A percentile compares a stretch with the other conserved stretches of the same genome.
These are phyloP conservation scores for Podaxis rugospora DNA, from an alignment of 768 basidiomycete species.

Conservation along the genomic window DNA sequence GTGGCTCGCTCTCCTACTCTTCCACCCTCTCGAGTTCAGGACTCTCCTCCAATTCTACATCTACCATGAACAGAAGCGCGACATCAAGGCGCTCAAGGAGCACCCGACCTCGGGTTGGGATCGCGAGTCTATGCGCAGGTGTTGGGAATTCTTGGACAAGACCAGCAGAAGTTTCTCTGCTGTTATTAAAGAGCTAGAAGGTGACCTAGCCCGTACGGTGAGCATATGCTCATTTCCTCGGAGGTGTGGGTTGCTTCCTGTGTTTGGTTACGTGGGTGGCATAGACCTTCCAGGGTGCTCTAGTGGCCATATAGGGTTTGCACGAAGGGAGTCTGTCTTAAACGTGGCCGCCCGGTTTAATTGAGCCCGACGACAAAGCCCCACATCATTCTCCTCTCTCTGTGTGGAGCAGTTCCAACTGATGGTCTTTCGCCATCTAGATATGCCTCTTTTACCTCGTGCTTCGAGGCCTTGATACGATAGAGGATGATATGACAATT, in stretches of 20 bases:
- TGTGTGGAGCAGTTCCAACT: not conserved
- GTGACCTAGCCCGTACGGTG: slow-evolving; percentile 89
- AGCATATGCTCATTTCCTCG: slow-evolving; percentile 28
- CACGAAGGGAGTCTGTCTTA: not conserved
- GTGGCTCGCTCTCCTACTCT: slow-evolving; percentile 65
- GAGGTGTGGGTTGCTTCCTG: not conserved
- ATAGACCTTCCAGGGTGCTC: not conserved
- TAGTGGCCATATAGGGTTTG: not conserved
- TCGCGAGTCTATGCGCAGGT: slow-evolving; percentile 77
- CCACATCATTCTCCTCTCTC: not conserved
- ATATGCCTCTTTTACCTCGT: slow-evolving; percentile 95
- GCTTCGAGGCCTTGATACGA: slow-evolving; percentile 90
- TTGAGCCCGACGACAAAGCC: not conserved
- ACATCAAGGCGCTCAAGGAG: slow-evolving; percentile 73
- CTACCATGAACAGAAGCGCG: slow-evolving; percentile 77
- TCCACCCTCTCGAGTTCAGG: slow-evolving; percentile 81
- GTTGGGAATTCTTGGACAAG: slow-evolving; percentile 86
- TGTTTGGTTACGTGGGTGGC: not conserved
- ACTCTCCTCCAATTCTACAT: slow-evolving; percentile 79
- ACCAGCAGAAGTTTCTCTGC: slow-evolving; percentile 89
- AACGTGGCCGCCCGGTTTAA: not conserved
- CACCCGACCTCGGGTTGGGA: slow-evolving; percentile 84
- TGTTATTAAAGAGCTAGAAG: slow-evolving; percentile 95
- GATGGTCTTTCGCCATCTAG: slow-evolving; percentile 33
- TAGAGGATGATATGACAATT: slow-evolving; percentile 98